A percentile compares a stretch with the other conserved stretches of the same genome.
phyloP scores from a whole-genome alignment of 768 basidiomycete genomes.

The Termitomyces eurrhizus region DNA sequence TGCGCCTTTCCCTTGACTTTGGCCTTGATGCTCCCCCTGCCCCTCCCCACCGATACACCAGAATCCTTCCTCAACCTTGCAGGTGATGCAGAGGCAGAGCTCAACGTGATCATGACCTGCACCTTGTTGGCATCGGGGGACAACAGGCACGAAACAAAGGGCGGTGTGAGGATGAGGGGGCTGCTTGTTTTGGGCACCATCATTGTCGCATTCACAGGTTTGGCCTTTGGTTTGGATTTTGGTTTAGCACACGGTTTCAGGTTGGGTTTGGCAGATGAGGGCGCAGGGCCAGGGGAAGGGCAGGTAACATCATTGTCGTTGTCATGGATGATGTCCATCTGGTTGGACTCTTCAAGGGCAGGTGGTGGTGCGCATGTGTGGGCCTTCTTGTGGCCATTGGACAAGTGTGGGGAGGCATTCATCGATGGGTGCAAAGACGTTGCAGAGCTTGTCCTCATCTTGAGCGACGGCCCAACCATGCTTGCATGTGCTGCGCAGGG shows the following conservation, averaged over 20 bases:
- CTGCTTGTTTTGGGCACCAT: constrained; percentile 16
- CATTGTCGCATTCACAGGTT: background rate
- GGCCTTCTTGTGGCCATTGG: constrained; percentile 20
- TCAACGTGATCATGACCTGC: constrained; percentile 6
- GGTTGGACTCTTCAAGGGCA: background rate
- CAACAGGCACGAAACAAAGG: constrained; percentile 4
- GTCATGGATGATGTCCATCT: constrained; percentile 11
- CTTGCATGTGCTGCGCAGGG: too few relatives aligned
- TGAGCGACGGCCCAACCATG: constrained; percentile 21
- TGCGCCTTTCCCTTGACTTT: constrained; percentile 13
- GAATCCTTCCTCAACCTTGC: constrained; percentile 1
- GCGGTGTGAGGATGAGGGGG: constrained; percentile 19
- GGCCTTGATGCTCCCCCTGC: background rate
- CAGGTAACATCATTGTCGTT: background rate
- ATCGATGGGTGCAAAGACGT: constrained; percentile 11
- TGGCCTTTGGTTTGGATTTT: constrained; percentile 9
- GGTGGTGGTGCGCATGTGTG: background rate
- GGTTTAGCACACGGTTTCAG: constrained; percentile 16
- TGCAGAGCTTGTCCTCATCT: constrained; percentile 6
- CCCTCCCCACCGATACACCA: constrained; percentile 3
- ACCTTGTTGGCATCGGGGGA: constrained; percentile 7
- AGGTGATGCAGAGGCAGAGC: constrained; percentile 1
- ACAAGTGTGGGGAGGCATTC: constrained; percentile 14
- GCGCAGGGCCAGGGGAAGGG: constrained; percentile 9
- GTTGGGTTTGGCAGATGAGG: constrained; percentile 18